These are phyloP conservation scores for Thraustochytrium sp. DNA, from an alignment of 352 stramenopile species.

Conservation along the genomic window DNA sequence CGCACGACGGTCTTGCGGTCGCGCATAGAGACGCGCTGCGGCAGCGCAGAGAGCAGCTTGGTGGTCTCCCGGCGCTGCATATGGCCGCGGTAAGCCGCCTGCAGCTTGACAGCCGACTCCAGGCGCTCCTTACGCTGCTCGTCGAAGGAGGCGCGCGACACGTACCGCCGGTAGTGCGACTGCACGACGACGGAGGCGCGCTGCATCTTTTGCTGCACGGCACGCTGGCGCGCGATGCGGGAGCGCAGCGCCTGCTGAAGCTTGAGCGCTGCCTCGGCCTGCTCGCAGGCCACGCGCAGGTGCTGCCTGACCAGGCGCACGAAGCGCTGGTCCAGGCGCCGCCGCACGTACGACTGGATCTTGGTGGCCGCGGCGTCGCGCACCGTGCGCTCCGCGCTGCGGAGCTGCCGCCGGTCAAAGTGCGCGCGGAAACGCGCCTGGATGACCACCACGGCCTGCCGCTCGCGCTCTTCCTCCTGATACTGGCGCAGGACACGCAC, in stretches of 20 bases:
- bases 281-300: not conserved
- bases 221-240: not conserved
- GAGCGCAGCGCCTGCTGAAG: not conserved
- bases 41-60: not conserved
- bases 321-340: constrained; percentile 7
- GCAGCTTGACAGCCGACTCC: not conserved
- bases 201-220: not conserved
- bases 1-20: not conserved
- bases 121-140: not conserved
- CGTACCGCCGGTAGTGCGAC: not conserved
- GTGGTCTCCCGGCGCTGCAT: not conserved
- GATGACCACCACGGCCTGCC: not conserved
- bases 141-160: not conserved
- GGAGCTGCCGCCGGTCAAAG: not conserved
- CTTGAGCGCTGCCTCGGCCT: not conserved
- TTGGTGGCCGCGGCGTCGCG: not conserved
- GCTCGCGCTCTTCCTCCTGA: not conserved
- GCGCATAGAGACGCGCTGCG: not conserved
- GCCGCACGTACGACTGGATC: constrained; percentile 30
- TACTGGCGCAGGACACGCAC: not conserved
- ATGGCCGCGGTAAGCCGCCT: not conserved
- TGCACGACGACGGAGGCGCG: not conserved
- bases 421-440: constrained; percentile 5
- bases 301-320: not conserved
- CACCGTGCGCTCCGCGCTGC: not conserved